Evolutionary conservation across 306 rosid species (phyloP).

Genomic region (Lagenaria siceraria): DNA sequence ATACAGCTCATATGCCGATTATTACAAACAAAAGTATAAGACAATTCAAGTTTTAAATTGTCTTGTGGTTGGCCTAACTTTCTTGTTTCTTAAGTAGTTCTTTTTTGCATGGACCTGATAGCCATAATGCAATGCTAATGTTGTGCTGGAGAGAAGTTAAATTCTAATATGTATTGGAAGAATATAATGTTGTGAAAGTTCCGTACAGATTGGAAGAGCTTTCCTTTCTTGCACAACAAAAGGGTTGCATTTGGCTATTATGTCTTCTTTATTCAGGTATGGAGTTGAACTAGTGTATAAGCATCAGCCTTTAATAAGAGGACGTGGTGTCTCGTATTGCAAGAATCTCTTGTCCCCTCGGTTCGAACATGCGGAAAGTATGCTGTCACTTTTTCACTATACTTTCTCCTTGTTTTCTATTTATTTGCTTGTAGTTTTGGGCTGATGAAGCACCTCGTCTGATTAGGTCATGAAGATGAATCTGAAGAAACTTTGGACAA

Average conservation of each 20-base stretch:
- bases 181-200: conserved; percentile 21
- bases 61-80: conserved; percentile 3
- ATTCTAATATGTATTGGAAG: conserved; percentile 50
- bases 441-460: conserved; percentile 13
- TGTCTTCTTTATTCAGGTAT: conserved; percentile 49
- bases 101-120: conserved; percentile 14
- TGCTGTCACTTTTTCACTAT: conserved; percentile 11
- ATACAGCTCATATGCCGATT: conserved; percentile 96
- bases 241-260: conserved; percentile 59
- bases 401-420: conserved; percentile 1
- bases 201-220: conserved; percentile 50
- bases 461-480: conserved; percentile 55
- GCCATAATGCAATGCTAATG: conserved; percentile 36
- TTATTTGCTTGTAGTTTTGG: background rate
- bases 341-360: conserved; percentile 95
- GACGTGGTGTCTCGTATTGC: conserved; percentile 97
- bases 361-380: conserved; percentile 83
- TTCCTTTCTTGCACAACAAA: conserved; percentile 46
- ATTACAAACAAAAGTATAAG: conserved; percentile 91
- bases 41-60: conserved; percentile 6
- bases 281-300: conserved; percentile 84
- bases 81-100: background rate
- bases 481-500: conserved; percentile 77
- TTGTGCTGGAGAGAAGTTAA: conserved; percentile 54
- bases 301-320: conserved; percentile 85